Percentiles rank a stretch among this genome's conserved stretches.
Conservation (phyloP, 1,284 basidiomycete species). For the Papiliotrema nemorosa region DNA sequence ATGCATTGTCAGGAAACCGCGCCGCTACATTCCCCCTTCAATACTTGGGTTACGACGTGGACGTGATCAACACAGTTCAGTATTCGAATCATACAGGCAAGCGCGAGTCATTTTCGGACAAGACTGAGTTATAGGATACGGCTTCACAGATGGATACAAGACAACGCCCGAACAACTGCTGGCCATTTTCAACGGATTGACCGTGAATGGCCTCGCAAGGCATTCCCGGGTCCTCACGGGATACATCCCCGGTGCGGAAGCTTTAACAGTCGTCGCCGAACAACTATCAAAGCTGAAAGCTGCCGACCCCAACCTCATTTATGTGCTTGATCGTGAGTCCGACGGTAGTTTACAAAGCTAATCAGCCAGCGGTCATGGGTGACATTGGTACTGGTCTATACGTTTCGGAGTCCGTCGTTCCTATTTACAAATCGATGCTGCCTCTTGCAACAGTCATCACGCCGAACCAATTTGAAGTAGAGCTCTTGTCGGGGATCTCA, state of each 20-base stretch:
- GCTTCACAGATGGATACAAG: conserved; percentile 67
- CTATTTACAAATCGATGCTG: conserved; percentile 78
- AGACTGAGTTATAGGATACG: conserved; percentile 61
- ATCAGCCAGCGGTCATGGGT: conserved; percentile 73
- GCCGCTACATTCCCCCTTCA: conserved; percentile 94
- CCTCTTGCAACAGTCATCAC: conserved; percentile 83
- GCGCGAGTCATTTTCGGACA: conserved; percentile 19
- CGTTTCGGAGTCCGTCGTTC: conserved; percentile 81
- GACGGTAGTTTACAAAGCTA: background rate
- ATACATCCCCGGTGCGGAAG: conserved; percentile 83
- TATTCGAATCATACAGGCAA: conserved; percentile 85
- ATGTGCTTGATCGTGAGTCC: conserved; percentile 80
- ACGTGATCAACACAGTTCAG: conserved; percentile 91
- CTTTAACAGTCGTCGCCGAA: conserved; percentile 64
- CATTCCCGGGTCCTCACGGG: conserved; percentile 73
- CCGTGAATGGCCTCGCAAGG: conserved; percentile 62
- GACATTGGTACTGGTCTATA: conserved; percentile 79
- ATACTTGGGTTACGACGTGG: conserved; percentile 91
- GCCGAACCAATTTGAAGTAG: conserved; percentile 97
- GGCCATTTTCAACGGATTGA: conserved; percentile 64
- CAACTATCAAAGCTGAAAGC: conserved; percentile 54
- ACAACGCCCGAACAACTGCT: conserved; percentile 65
- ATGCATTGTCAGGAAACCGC: conserved; percentile 60
- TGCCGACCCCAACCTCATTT: conserved; percentile 61
- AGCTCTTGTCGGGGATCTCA: conserved; percentile 72